Evolutionary conservation across 1,139 yeast genomes (phyloP), one percentile per base, ranked within the genome.

Genomic region (Yamadazyma atlantica): DNA sequence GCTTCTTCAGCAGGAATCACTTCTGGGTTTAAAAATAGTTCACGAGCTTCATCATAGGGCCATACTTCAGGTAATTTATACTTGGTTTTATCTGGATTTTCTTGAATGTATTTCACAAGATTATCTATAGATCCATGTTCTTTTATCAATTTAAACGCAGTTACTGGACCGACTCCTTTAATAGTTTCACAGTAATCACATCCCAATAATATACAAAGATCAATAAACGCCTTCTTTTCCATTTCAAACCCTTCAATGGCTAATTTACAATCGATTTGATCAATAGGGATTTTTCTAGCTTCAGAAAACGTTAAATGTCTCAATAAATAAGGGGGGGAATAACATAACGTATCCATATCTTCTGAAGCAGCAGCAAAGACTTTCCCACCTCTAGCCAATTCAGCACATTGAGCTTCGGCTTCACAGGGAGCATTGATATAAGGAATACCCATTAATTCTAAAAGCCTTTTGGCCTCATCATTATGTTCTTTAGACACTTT

Each of bases 361-460:
- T 92, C 99, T 3, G 96, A 86, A 1, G 97, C 99, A 2, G 98
- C 96, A 10, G 96, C 98, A 58, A 82, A 92, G 0, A 92, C 97
- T 55, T 83, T 84, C 4, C 95, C 97, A 12, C 80, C 79, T 43
- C 80, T 78, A 2, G 97, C 97, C 40, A 92, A 66, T 48, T 82
- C 95, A 0, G 98, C 98, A 68, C 98, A 92, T 55, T 92, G 97
- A 0, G 98, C 96, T 58, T 92, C 99, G 0, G 99, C 99, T 62
- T 92, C 99, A 59, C 96, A 85, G 1, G 99, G 98, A 0, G 98
- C 97, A 40, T 82, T 80, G 6, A 92, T 85, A 52, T 69, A 87
- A 1, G 99, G 99, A 31, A 92, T 85, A 2, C 99, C 99, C 99
- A 92, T 92, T 31, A 90, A 66, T 39, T 70, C 77, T 40, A 92